Base-by-base conservation (phyloP, 306 rosid species). In the Vicia villosa region DNA sequence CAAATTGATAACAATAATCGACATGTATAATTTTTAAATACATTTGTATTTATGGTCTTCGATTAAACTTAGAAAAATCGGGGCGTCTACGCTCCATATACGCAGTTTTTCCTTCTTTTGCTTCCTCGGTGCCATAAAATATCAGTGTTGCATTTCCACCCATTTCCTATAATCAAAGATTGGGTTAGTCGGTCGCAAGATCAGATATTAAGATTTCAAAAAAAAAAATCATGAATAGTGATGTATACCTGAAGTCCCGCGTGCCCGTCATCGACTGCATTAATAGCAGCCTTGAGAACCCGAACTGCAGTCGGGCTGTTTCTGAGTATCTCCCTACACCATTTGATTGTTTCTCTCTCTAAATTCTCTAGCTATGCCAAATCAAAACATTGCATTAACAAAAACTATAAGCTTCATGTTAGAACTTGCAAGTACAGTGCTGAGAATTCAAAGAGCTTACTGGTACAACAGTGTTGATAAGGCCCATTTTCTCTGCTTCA, bases 401-500 rank as follows among this genome's bases (percentile, higher is more conserved):
- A 17, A 58, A 66, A 68, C 69, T 55, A 16, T 2, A 0, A 66
- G 37, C 38, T 30, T 49, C n/a, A 66, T 55, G 72, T 50, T 22
- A 64, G 20, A 52, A 20, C 47, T 63, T 24, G 45, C n/a, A 59
- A 50, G 46, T 54, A 20, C 8, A 42, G 16, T 16, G 42, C 3
- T 17, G 47, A 52, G n/a, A 56, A 26, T 34, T 62, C 63, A n/a
- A 74, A 14, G 32, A 60, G 83, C 97, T 78, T 64, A 88, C 97
- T 0, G 89, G 89, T 28, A 94, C 96, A 72, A 90, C 87, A 47
- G 89, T 84, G 55, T 94, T 94, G 77, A 94, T 82, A 45, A 94
- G 98, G 30, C 97, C 98, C 96, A 94, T 90, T 83, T 88, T 90
- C 66, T 90, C 98, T 45, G 97, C 98, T 75, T 94, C 98, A 40